phyloP scores from a whole-genome alignment of 2,329 filamentous ascomycete genomes.

The Kalaharituber pfeilii region DNA sequence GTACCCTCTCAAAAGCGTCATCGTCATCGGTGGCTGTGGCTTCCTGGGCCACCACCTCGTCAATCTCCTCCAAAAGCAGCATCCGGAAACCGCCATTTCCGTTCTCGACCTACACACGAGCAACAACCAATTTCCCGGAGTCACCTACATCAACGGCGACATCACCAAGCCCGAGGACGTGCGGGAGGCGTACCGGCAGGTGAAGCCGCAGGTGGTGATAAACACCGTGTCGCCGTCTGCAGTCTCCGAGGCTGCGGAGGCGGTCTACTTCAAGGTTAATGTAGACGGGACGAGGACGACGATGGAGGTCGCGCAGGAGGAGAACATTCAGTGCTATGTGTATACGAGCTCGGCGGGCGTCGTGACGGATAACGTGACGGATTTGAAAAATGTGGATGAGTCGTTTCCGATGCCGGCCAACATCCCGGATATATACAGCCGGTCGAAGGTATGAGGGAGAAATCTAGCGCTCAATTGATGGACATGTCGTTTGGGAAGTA shows the following conservation, averaged over 20 bases:
- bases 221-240: conserved; percentile 66
- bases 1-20: conserved; percentile 43
- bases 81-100: conserved; percentile 40
- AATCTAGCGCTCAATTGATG: neutral
- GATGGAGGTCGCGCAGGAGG: conserved; percentile 51
- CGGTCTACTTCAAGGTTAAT: conserved; percentile 64
- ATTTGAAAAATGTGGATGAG: conserved; percentile 75
- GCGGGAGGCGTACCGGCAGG: conserved; percentile 43
- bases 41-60: conserved; percentile 74
- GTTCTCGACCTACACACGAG: conserved; percentile 57
- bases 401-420: conserved; percentile 57
- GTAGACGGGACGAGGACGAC: conserved; percentile 69
- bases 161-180: conserved; percentile 52
- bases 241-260: conserved; percentile 26
- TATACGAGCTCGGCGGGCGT: conserved; percentile 85
- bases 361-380: conserved; percentile 60
- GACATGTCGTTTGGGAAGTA: neutral
- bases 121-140: conserved; percentile 45
- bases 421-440: conserved; percentile 69
- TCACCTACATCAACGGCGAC: conserved; percentile 57
- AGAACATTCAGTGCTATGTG: conserved; percentile 63
- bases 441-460: conserved; percentile 52
- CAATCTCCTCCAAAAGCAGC: conserved; percentile 49
- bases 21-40: conserved; percentile 68
- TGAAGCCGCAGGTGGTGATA: conserved; percentile 66